Conservation (phyloP, 192 early-diverging fungal genomes). For the Paraglomus brasilianum region DNA sequence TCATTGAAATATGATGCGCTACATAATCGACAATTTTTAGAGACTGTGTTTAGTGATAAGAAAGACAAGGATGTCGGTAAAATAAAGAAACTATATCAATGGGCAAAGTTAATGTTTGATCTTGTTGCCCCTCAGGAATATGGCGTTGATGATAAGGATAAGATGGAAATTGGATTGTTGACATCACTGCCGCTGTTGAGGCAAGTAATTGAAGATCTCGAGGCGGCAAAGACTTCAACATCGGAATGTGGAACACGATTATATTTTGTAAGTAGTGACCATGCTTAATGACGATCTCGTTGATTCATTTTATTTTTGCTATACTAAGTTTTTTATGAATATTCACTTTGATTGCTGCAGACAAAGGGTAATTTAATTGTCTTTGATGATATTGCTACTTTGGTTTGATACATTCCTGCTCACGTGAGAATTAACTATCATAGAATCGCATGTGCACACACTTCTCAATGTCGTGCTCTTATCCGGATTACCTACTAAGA, state of each 20-base stretch:
- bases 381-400: not conserved
- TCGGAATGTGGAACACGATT: conserved; percentile 66
- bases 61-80: conserved; percentile 28
- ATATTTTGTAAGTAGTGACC: conserved; percentile 89
- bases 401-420: not conserved
- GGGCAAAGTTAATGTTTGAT: conserved; percentile 87
- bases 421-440: not conserved
- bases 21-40: conserved; percentile 87
- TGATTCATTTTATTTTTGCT: not conserved
- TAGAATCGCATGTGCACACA: conserved; percentile 88
- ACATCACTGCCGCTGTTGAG: conserved; percentile 74
- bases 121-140: conserved; percentile 93
- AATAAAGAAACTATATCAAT: conserved; percentile 70
- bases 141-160: conserved; percentile 81
- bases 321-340: not conserved
- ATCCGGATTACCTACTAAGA: conserved; percentile 75
- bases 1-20: conserved; percentile 96
- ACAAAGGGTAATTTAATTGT: not conserved
- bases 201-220: conserved; percentile 77
- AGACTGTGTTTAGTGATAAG: conserved; percentile 63
- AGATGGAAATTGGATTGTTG: conserved; percentile 80
- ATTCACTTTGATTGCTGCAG: not conserved
- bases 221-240: conserved; percentile 51
- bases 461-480: conserved; percentile 90
- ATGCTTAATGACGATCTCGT: not conserved